Conservation (phyloP, 306 rosid species). For the Purshia tridentata region DNA sequence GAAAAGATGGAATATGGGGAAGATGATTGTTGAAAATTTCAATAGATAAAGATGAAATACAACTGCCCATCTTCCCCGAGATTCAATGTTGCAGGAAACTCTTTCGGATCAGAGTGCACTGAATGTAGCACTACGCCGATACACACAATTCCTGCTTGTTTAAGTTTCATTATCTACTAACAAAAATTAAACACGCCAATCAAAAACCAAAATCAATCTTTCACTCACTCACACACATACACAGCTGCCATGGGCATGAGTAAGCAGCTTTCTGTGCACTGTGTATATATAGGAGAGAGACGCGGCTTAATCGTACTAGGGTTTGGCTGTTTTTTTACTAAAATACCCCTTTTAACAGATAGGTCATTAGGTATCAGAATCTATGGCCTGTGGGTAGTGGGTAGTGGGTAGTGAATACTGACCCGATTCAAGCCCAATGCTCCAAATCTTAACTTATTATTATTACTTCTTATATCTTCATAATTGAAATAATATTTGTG, state of each 20-base stretch:
- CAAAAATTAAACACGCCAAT: too few species aligned
- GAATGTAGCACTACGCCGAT: slow-evolving; percentile 58
- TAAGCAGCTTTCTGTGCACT: too few species aligned
- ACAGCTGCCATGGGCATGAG: neutral
- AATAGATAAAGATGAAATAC: slow-evolving; percentile 38
- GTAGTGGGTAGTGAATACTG: neutral
- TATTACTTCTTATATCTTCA: too few species aligned
- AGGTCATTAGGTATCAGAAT: neutral
- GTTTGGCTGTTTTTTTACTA: neutral
- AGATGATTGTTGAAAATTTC: slow-evolving; percentile 70
- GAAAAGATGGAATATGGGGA: slow-evolving; percentile 36
- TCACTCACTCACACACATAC: neutral
- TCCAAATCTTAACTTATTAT: neutral
- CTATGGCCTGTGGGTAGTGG: neutral
- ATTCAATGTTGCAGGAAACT: slow-evolving; percentile 52
- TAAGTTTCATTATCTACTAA: too few species aligned
- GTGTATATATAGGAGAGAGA: neutral
- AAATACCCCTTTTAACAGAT: neutral
- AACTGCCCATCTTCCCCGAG: slow-evolving; percentile 78
- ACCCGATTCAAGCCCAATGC: neutral
- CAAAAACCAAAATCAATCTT: neutral
- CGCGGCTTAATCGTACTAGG: neutral
- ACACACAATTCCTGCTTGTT: slow-evolving; percentile 71
- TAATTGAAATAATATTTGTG: too few species aligned
- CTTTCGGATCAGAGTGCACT: slow-evolving; percentile 71